phyloP scores from a whole-genome alignment of 345 rosid species.

The Excoecaria agallocha region DNA sequence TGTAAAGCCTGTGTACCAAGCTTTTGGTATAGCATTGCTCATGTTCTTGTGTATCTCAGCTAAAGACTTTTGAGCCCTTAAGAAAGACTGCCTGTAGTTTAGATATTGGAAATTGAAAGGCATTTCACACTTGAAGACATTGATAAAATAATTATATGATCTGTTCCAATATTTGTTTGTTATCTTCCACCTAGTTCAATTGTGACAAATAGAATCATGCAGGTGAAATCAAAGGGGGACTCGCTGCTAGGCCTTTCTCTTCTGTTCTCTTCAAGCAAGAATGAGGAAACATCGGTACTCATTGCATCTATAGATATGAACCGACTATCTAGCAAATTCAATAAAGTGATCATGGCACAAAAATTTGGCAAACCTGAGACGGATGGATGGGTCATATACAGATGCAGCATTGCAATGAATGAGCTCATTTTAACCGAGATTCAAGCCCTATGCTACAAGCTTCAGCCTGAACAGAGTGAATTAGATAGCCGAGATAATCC shows the following conservation, averaged over 20 bases:
- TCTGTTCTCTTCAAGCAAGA: slow-evolving; percentile 45
- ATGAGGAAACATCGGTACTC: slow-evolving; percentile 38
- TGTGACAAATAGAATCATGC: slow-evolving; percentile 22
- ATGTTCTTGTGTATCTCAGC: background rate
- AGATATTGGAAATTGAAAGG: background rate
- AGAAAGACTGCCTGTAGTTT: background rate
- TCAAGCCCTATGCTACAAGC: slow-evolving; percentile 56
- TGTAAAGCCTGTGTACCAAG: background rate
- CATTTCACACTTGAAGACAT: too few relatives aligned
- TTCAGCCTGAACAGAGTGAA: slow-evolving; percentile 17
- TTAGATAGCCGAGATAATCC: slow-evolving; percentile 6
- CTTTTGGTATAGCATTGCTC: background rate
- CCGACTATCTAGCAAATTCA: slow-evolving; percentile 32
- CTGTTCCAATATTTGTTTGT: background rate
- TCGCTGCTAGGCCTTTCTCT: slow-evolving; percentile 59
- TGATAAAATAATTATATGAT: background rate
- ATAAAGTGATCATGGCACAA: slow-evolving; percentile 35
- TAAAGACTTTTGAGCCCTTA: background rate
- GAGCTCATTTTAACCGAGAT: slow-evolving; percentile 54
- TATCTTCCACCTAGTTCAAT: background rate
- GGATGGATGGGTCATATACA: slow-evolving; percentile 51
- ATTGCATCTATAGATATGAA: slow-evolving; percentile 38
- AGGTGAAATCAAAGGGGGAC: slow-evolving; percentile 64
- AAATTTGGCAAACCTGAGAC: slow-evolving; percentile 25
- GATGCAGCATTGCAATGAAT: slow-evolving; percentile 45